A percentile compares a stretch with the other conserved stretches of the same genome.
Conservation (phyloP, 2,329 filamentous ascomycete genomes). For the Ascochyta viciae-villosae region DNA sequence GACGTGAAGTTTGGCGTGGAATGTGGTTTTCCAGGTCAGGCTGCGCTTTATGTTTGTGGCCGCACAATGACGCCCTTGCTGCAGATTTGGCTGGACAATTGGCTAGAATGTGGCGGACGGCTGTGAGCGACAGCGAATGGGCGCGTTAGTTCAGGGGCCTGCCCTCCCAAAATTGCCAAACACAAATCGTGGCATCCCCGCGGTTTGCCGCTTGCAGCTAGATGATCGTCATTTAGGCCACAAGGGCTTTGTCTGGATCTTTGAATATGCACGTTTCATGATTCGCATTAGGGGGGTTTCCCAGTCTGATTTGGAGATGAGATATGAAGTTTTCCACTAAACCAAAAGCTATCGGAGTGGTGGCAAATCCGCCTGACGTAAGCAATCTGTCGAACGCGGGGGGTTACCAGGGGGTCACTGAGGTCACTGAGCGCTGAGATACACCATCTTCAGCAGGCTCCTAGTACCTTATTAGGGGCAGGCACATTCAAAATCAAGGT, state of each 20-base stretch:
- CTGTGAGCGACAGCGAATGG: conserved; percentile 8
- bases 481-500: too few species aligned
- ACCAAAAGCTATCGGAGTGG: too few species aligned
- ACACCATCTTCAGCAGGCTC: too few species aligned
- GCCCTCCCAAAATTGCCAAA: conserved; percentile 1
- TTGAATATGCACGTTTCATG: neutral
- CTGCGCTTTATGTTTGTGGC: conserved; percentile 8
- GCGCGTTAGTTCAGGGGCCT: conserved; percentile 12
- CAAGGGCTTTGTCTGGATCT: conserved; percentile 11
- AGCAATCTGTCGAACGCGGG: too few species aligned
- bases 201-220: conserved; percentile 8
- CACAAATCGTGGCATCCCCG: conserved; percentile 12
- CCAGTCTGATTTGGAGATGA: too few species aligned
- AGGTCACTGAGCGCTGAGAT: too few species aligned
- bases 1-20: conserved; percentile 4
- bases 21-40: conserved; percentile 8
- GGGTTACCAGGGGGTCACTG: too few species aligned
- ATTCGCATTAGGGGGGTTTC: too few species aligned
- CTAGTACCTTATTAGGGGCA: too few species aligned
- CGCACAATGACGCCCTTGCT: conserved; percentile 19
- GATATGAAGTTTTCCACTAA: too few species aligned
- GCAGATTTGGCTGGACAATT: conserved; percentile 13
- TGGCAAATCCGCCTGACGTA: too few species aligned
- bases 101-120: conserved; percentile 15
- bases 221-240: conserved; percentile 9